Evolutionary conservation across 23 red algal species (phyloP), one percentile per base, ranked within the genome.

Genomic region (Gracilaria domingensis): DNA sequence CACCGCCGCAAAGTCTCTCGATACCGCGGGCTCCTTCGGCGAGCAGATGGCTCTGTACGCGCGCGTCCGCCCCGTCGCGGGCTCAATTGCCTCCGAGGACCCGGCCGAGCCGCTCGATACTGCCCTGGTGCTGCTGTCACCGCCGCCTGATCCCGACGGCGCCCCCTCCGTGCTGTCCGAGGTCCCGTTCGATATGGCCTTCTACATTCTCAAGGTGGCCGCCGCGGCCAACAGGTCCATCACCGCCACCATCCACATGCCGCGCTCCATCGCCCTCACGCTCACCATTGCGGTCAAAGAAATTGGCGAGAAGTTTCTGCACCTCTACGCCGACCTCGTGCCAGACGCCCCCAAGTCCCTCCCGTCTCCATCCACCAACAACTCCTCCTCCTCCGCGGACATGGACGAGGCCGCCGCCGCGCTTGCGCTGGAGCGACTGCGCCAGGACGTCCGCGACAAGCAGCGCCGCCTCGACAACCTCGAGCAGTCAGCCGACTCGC

Each of bases 291-390:
- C 71, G n/a, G 57, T 90, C 75, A 90, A 90, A 55, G 64, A 70
- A 77, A 90, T 90, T 4, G 87, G 87, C 44, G 87, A 80, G n/a
- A 90, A 80, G 50, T 81, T 69, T 66, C 38, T 90, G 56, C 71
- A 71, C 24, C 56, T 62, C 23, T 90, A 66, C 57, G 75, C 50
- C 25, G 67, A 87, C 32, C 1, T 59, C 20, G 66, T 29, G 2
- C 82, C 61, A 24, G n/a, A 67, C 20, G 0, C n/a, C 16, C 55
- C 56, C 2, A 67, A 57, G 39, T 47, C 49, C 12, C 61, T 55
- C 7, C 53, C 25, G 37, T 55, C 48, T 1, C 79, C 54, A 5
- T 0, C 23, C n/a, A 35, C 82, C 33, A 29, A 23, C 37, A 72
- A 32, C 12, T 45, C 42, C 42, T 45, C 61, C 56, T 45, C 61